Percentiles rank a stretch among this genome's conserved stretches.
These are phyloP conservation scores for Nemophila menziesii DNA, from an alignment of 257 asterid genomes.

Conservation along the genomic window DNA sequence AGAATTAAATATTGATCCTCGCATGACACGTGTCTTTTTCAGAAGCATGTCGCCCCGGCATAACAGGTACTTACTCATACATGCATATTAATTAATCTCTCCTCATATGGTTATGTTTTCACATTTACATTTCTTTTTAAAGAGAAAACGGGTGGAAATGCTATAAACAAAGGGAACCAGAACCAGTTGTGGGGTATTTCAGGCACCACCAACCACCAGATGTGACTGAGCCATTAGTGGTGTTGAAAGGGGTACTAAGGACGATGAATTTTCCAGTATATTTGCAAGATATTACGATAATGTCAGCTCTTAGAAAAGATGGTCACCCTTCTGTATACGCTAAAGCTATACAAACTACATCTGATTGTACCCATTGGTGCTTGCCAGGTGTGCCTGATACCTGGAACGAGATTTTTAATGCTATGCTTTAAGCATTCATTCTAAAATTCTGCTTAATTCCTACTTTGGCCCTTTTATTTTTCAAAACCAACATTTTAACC, in stretches of 20 bases:
- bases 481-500: too few relatives aligned
- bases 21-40: slow-evolving; percentile 52
- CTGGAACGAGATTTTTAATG: slow-evolving; percentile 71
- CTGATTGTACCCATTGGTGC: slow-evolving; percentile 94
- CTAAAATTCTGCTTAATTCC: too few relatives aligned
- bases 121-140: neutral
- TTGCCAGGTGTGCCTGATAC: slow-evolving; percentile 90
- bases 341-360: slow-evolving; percentile 21
- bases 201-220: slow-evolving; percentile 41
- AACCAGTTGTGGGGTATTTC: slow-evolving; percentile 24
- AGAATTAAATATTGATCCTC: slow-evolving; percentile 70
- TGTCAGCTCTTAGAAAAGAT: slow-evolving; percentile 59
- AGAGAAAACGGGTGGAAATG: slow-evolving; percentile 76
- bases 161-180: slow-evolving; percentile 46
- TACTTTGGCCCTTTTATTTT: too few relatives aligned
- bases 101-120: neutral
- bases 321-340: slow-evolving; percentile 87
- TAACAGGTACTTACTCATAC: slow-evolving; percentile 31
- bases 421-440: slow-evolving; percentile 23
- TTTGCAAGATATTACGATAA: slow-evolving; percentile 47
- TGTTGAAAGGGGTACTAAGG: slow-evolving; percentile 38
- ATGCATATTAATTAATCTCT: too few relatives aligned
- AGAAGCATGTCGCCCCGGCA: slow-evolving; percentile 85
- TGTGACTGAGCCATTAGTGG: slow-evolving; percentile 33
- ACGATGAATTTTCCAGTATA: slow-evolving; percentile 57